Conservation (phyloP, 495 filamentous ascomycete species). For the Penicillium ochrochloron region DNA sequence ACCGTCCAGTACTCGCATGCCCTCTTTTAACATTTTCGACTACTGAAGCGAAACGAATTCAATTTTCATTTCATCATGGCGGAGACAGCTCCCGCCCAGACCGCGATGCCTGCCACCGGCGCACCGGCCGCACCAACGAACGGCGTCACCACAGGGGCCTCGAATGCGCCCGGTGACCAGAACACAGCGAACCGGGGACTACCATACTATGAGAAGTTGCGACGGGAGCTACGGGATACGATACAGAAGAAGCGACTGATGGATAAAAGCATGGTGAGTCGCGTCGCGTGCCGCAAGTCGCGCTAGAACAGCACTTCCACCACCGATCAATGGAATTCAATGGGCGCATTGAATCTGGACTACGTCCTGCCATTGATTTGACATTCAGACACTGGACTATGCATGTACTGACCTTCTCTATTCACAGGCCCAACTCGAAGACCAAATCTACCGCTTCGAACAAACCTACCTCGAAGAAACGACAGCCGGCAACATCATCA, state of each 20-base stretch:
- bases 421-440: constrained; percentile 67
- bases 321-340: neutral
- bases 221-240: constrained; percentile 69
- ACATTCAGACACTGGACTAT: neutral
- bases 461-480: constrained; percentile 90
- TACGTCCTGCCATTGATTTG: neutral
- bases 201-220: constrained; percentile 75
- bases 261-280: constrained; percentile 66
- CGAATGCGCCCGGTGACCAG: constrained; percentile 39
- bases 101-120: constrained; percentile 28
- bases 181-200: constrained; percentile 51
- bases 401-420: neutral
- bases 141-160: constrained; percentile 31
- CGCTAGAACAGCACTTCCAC: neutral
- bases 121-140: constrained; percentile 26
- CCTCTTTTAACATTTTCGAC: neutral
- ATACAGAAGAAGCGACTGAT: constrained; percentile 68
- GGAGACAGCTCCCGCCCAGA: constrained; percentile 53
- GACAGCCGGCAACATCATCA: constrained; percentile 90
- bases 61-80: constrained; percentile 45
- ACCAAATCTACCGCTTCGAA: constrained; percentile 83
- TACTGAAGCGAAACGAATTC: neutral
- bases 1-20: neutral
- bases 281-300: constrained; percentile 7
- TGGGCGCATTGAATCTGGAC: neutral